Conservation (phyloP, 106 monocot species). For the Apostasia ramifera region DNA sequence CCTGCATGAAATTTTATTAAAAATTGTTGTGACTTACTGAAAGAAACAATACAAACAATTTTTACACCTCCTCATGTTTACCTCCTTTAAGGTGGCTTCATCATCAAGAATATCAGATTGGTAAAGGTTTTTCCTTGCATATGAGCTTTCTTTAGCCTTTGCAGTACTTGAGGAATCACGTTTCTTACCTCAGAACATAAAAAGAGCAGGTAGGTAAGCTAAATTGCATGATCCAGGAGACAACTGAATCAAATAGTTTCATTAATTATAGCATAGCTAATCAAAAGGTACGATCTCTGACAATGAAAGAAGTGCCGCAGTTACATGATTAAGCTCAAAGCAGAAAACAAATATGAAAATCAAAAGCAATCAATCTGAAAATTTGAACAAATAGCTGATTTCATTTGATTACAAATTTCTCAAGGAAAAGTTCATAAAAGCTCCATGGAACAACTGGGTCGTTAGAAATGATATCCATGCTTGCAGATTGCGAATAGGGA, state of each 20-base stretch:
- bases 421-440: too few relatives aligned
- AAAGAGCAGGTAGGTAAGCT: not conserved
- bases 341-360: not conserved
- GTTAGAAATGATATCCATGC: too few relatives aligned
- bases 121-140: not conserved
- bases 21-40: not conserved
- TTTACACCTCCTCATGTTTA: constrained; percentile 5
- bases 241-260: too few relatives aligned
- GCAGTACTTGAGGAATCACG: constrained; percentile 12
- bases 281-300: not conserved
- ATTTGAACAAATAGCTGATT: too few relatives aligned
- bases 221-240: too few relatives aligned
- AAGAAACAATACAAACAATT: not conserved
- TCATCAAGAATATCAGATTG: constrained; percentile 29
- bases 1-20: constrained; percentile 27
- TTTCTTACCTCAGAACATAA: constrained; percentile 36
- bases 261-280: not conserved
- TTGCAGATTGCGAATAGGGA: too few relatives aligned
- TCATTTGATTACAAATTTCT: too few relatives aligned
- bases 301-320: not conserved
- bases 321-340: not conserved
- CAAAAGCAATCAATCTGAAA: too few relatives aligned
- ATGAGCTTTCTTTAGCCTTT: constrained; percentile 13
- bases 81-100: constrained; percentile 55
- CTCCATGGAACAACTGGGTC: too few relatives aligned